Percentiles rank a stretch among this genome's conserved stretches.
Conservation (phyloP, 73 alveolate species). For the Stentor roeselii region DNA sequence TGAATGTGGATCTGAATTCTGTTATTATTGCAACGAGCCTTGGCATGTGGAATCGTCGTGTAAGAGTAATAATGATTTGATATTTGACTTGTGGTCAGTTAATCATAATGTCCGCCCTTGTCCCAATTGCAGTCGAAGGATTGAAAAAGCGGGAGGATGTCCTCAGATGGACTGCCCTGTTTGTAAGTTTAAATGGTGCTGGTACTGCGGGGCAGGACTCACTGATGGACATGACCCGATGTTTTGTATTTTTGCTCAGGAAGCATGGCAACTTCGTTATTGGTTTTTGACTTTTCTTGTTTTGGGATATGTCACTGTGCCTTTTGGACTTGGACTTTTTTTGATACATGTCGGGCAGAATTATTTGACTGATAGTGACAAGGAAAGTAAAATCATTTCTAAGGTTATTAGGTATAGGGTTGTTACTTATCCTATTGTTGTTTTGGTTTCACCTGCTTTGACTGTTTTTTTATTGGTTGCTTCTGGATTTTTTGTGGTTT, state of each 20-base stretch:
- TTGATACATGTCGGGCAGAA: neutral
- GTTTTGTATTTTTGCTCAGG: neutral
- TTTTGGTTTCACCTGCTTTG: neutral
- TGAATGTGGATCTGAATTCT: neutral
- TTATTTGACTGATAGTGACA: neutral
- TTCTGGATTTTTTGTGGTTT: neutral
- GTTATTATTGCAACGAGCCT: neutral
- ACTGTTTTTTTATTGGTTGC: neutral
- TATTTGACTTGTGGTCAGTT: neutral
- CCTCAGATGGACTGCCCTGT: conserved; percentile 76
- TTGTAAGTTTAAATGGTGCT: conserved; percentile 78
- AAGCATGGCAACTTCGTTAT: neutral
- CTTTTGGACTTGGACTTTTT: neutral
- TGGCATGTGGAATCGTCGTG: neutral
- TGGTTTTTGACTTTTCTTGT: neutral
- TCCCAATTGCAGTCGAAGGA: conserved; percentile 71
- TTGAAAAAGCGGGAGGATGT: conserved; percentile 83
- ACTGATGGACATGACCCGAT: neutral
- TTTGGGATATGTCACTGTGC: neutral
- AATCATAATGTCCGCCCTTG: conserved; percentile 49
- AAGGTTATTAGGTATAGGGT: neutral
- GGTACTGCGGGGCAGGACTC: conserved; percentile 51
- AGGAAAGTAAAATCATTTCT: neutral
- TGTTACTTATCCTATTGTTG: neutral
- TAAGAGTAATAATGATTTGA: neutral